Evolutionary conservation across 192 early-diverging fungal genomes (phyloP).

Genomic region (Podila clonocystis): DNA sequence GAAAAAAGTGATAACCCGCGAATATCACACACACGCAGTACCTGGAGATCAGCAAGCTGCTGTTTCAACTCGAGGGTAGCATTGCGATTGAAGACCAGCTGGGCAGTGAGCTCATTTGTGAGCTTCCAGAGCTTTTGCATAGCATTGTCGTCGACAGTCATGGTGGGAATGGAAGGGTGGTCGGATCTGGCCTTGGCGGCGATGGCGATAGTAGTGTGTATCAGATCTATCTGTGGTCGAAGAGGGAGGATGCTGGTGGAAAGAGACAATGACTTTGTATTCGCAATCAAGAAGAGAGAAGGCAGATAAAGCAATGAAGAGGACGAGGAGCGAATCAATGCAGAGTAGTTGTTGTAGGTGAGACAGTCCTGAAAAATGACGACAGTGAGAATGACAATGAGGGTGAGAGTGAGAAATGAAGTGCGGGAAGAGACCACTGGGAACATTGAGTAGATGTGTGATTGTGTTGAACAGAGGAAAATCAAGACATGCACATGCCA

Average conservation of each 20-base stretch:
- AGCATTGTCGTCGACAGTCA: slow-evolving; percentile 55
- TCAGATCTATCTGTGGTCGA: not conserved
- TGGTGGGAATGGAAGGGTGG: not conserved
- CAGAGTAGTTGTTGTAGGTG: not conserved
- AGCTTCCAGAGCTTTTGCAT: slow-evolving; percentile 58
- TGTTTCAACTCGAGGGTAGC: slow-evolving; percentile 43
- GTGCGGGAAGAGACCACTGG: not conserved
- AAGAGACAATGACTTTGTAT: no score
- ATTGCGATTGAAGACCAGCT: slow-evolving; percentile 55
- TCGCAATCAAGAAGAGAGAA: no score
- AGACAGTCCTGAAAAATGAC: not conserved
- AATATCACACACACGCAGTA: slow-evolving; percentile 9
- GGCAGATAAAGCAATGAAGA: no score
- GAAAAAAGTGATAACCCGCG: not conserved
- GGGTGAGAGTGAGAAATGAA: not conserved
- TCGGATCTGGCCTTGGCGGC: not conserved
- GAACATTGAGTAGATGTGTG: not conserved
- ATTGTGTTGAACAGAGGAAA: not conserved
- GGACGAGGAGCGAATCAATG: not conserved
- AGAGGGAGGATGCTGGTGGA: no score
- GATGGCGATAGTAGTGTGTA: not conserved
- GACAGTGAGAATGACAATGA: not conserved
- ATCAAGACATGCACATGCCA: no score
- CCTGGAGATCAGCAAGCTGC: slow-evolving; percentile 56
- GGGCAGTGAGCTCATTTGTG: slow-evolving; percentile 57